phyloP scores from a whole-genome alignment of 1,284 basidiomycete species.

The Paramarasmius palmivorus region DNA sequence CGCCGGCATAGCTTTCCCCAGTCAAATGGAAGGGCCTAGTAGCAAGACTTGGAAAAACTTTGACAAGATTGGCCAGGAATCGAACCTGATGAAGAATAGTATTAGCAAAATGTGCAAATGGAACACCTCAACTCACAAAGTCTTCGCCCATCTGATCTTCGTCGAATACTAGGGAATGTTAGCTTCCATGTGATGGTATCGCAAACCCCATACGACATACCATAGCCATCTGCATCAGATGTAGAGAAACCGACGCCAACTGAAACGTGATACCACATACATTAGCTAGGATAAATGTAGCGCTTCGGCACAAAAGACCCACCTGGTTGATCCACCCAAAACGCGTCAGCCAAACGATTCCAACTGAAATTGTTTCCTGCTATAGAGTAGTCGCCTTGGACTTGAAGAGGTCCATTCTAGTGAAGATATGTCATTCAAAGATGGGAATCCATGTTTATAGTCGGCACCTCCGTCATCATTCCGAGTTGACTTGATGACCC shows the following conservation, averaged over 20 bases:
- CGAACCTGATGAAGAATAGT: conserved; percentile 45
- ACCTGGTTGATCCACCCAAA: conserved; percentile 16
- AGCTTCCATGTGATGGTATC: neutral
- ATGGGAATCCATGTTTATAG: too few relatives aligned
- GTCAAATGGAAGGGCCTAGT: conserved; percentile 60
- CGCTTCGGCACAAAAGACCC: neutral
- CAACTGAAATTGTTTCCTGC: conserved; percentile 14
- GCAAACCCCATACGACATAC: neutral
- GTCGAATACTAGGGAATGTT: conserved; percentile 44
- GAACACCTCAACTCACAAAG: conserved; percentile 66
- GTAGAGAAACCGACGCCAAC: conserved; percentile 14
- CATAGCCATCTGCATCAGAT: conserved; percentile 9
- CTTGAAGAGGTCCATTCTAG: neutral
- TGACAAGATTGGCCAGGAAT: conserved; percentile 63
- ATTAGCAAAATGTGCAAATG: neutral
- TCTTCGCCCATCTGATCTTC: conserved; percentile 70
- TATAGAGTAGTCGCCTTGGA: conserved; percentile 10
- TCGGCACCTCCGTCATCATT: neutral
- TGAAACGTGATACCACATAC: neutral
- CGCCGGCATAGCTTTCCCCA: conserved; percentile 70
- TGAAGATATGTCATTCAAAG: too few relatives aligned
- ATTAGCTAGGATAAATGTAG: neutral
- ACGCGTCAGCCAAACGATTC: conserved; percentile 11
- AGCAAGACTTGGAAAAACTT: conserved; percentile 63
- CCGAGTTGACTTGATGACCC: neutral